These are phyloP conservation scores for Monilinia fructigena DNA, from an alignment of 2,329 filamentous ascomycete species.

Conservation along the genomic window DNA sequence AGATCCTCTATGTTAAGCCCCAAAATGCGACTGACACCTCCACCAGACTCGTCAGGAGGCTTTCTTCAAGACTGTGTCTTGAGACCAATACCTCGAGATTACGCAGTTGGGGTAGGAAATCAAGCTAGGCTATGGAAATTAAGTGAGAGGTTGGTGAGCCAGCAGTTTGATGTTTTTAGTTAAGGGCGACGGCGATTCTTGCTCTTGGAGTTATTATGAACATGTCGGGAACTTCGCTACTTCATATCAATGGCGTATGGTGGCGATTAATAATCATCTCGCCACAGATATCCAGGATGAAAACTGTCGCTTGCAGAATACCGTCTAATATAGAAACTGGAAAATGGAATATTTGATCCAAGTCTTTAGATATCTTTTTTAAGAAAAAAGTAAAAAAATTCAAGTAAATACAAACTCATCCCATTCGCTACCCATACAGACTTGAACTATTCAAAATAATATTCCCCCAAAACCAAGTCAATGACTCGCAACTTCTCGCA, in stretches of 20 bases:
- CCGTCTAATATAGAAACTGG: background rate
- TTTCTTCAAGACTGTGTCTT: slow-evolving; percentile 25
- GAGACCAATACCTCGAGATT: background rate
- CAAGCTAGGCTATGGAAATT: slow-evolving; percentile 25
- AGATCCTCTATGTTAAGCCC: background rate
- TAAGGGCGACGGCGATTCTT: background rate
- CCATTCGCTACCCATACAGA: background rate
- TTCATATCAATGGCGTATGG: background rate
- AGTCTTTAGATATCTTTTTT: no score
- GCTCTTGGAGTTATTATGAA: background rate
- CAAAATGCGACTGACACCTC: background rate
- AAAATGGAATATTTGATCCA: background rate
- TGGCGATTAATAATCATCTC: background rate
- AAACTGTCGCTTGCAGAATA: background rate
- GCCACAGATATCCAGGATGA: background rate
- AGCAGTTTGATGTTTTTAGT: slow-evolving; percentile 20
- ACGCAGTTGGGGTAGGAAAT: slow-evolving; percentile 20
- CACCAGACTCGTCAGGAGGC: slow-evolving; percentile 10
- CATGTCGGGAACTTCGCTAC: background rate
- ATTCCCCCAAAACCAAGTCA: background rate
- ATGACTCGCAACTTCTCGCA: background rate
- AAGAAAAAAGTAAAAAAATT: no score
- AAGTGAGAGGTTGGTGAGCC: slow-evolving; percentile 25
- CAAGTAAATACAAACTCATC: no score
- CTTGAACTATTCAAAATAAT: background rate